Conservation (phyloP, 345 rosid genomes). For the Geranium brycei region DNA sequence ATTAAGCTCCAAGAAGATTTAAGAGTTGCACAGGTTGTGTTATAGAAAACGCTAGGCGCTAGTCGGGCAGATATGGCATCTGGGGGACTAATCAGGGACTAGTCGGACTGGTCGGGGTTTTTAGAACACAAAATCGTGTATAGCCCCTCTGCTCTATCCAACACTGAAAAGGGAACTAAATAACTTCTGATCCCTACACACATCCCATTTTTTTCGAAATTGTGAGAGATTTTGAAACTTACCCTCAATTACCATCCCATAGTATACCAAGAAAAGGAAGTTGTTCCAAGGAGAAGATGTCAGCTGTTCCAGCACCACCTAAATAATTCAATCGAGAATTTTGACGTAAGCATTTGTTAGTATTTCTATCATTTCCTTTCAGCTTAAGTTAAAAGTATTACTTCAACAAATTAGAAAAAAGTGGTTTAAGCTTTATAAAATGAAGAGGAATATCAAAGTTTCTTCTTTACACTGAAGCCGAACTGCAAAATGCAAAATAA, state of each 20-base stretch:
- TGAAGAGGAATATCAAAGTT: not conserved
- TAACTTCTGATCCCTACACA: not conserved
- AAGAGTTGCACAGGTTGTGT: not conserved
- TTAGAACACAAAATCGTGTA: not conserved
- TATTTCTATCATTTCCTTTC: not conserved
- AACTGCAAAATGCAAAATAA: not conserved
- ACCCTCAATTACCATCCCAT: constrained; percentile 62
- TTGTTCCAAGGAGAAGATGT: constrained; percentile 87
- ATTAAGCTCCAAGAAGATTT: not conserved
- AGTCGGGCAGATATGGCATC: too few relatives aligned
- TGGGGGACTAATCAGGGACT: too few relatives aligned
- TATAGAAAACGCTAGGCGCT: too few relatives aligned
- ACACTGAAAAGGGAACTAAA: not conserved
- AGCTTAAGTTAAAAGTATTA: not conserved
- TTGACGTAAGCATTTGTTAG: not conserved
- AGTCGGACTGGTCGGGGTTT: too few relatives aligned
- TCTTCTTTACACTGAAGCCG: not conserved
- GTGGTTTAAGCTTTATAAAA: too few relatives aligned
- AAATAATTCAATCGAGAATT: constrained; percentile 7
- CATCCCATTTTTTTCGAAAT: not conserved
- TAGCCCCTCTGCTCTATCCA: not conserved
- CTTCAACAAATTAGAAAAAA: too few relatives aligned
- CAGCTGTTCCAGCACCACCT: constrained; percentile 71
- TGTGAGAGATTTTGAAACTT: constrained; percentile 11
- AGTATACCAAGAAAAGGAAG: constrained; percentile 71